Percentiles rank a stretch among this genome's conserved stretches.
Conservation (phyloP, 805 yeast genomes). For the Brettanomyces nanus region DNA sequence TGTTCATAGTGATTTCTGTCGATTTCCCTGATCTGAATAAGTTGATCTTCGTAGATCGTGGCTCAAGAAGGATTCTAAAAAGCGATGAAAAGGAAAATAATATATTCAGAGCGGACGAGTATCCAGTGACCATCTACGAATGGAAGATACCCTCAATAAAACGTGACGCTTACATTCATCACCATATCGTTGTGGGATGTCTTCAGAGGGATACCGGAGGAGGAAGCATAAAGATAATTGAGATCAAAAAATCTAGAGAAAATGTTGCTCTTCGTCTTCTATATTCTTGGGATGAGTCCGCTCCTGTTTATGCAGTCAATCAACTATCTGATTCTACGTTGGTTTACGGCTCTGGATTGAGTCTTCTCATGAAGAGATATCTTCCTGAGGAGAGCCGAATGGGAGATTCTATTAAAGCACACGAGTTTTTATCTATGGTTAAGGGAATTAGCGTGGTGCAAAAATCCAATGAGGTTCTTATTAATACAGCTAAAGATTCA, state of each 20-base stretch:
- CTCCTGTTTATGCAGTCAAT: conserved; percentile 17
- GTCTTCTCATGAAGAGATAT: conserved; percentile 12
- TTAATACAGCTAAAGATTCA: conserved; percentile 25
- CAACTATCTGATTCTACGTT: conserved; percentile 19
- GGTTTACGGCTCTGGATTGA: conserved; percentile 14
- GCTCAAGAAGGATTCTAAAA: conserved; percentile 8
- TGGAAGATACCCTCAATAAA: conserved; percentile 25
- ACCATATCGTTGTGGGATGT: conserved; percentile 29
- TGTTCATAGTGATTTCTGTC: conserved; percentile 15
- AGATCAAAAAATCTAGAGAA: conserved; percentile 14
- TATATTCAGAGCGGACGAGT: conserved; percentile 17
- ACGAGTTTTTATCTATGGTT: conserved; percentile 11
- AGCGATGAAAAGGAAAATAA: conserved; percentile 3
- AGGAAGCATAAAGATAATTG: conserved; percentile 24
- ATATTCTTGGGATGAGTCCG: conserved; percentile 13
- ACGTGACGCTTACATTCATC: conserved; percentile 11
- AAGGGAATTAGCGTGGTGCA: conserved; percentile 18
- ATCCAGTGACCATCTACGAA: conserved; percentile 24
- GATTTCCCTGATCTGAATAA: conserved; percentile 6
- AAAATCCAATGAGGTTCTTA: conserved; percentile 10
- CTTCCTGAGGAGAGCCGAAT: conserved; percentile 15
- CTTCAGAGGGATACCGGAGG: conserved; percentile 5
- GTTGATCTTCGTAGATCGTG: conserved; percentile 19
- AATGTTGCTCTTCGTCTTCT: conserved; percentile 10
- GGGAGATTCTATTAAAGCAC: conserved; percentile 11